A percentile compares a stretch with the other conserved stretches of the same genome.
These are phyloP conservation scores for Penicillium sp. DNA, from an alignment of 2,329 filamentous ascomycete genomes.

Conservation along the genomic window DNA sequence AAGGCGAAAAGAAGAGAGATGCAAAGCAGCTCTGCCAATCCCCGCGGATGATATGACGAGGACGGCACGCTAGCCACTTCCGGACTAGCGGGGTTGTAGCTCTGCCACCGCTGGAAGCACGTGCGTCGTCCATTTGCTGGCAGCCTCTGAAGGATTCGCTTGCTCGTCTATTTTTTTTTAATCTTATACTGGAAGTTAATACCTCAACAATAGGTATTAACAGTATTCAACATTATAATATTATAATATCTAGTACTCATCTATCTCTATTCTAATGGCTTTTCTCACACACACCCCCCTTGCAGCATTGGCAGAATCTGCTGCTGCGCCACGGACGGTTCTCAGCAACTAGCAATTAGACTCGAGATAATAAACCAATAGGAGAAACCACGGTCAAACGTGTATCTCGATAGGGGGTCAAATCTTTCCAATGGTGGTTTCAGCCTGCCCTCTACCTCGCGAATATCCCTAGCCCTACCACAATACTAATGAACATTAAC, in stretches of 20 bases:
- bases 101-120: constrained; percentile 16
- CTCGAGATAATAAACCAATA: constrained; percentile 14
- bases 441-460: no score
- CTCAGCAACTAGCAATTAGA: constrained; percentile 1
- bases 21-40: constrained; percentile 11
- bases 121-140: constrained; percentile 24
- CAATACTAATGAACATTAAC: no score
- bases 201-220: no score
- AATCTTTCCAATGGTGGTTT: no score
- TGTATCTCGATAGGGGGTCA: not conserved
- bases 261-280: not conserved
- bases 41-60: constrained; percentile 24
- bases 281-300: not conserved
- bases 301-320: no score
- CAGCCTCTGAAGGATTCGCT: no score
- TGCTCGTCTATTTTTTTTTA: no score
- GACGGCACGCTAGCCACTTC: constrained; percentile 11
- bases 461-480: no score
- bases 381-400: constrained; percentile 2
- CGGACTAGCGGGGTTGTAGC: constrained; percentile 22
- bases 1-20: constrained; percentile 1
- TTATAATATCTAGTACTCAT: no score
- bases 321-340: constrained; percentile 3
- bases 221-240: no score
- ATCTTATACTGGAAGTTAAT: no score